Base-by-base conservation (phyloP, 2,329 filamentous ascomycete species). In the Metarhizium sp. region DNA sequence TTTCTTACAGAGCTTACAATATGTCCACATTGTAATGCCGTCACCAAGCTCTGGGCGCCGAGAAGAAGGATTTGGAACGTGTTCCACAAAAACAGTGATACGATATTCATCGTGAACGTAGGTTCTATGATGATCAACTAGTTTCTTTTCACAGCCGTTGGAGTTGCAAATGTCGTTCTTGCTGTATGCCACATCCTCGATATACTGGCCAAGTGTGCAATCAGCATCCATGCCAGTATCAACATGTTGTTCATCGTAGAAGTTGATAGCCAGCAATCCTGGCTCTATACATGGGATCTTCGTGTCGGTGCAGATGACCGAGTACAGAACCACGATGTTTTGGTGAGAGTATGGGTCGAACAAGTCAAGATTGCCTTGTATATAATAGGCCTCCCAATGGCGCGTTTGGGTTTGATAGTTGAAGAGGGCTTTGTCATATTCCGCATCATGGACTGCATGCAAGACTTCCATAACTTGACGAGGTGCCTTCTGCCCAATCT, bases 91-190 rank as follows among this genome's bases (percentile, higher is more conserved):
- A 10, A 97, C 84, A 7, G 91, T 96, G 62, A 99, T 85, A 59
- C 95, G 89, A 10, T 92, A 92, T 67, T 96, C 88, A 32, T 94
- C 95, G 64, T 99, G 94, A 1, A 99, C 95, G 65, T 99, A 99
- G 46, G 95, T 95, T 55, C 92, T 85, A 68, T 97, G 92, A 68
- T 99, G 94, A 63, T 96, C 89, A 54, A 85, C 81, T 88, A 97
- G 91, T 62, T 85, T 88, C 59, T 88, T 86, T 61, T 92, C 90
- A 67, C 95, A 99, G 7, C 88, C 87, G 63, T 91, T 91, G 11
- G 87, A 84, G 48, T 84, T 85, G 69, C 94, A 99, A 2, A 86
- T 76, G n/a, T 85, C 81, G 59, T 87, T 82, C 32, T 90, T 88
- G 57, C 81, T 81, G 50, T 87, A 80, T 64, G 90, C 95, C 16